Evolutionary conservation across 83 land plant genomes (phyloP).

Genomic region (Picea engelmannii): DNA sequence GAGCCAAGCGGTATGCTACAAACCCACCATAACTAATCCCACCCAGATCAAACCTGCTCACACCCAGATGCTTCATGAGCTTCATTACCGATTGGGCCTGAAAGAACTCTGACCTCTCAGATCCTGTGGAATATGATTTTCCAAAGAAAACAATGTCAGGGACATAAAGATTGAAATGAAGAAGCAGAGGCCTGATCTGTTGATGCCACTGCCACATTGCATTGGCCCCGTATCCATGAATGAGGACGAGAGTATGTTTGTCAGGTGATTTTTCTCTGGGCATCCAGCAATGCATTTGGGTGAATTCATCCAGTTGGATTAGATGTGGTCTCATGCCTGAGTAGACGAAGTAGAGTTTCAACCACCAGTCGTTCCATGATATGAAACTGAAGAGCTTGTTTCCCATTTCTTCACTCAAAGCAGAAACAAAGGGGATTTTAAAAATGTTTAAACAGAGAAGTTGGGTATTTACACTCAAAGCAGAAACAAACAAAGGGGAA

Average conservation of each 20-base stretch:
- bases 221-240: constrained; percentile 75
- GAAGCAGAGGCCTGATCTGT: constrained; percentile 28
- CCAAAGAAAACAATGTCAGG: constrained; percentile 78
- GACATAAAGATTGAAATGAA: constrained; percentile 52
- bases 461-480: too few relatives aligned
- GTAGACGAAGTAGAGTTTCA: constrained; percentile 24
- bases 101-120: constrained; percentile 32
- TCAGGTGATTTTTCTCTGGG: constrained; percentile 22
- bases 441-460: too few relatives aligned
- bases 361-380: constrained; percentile 32
- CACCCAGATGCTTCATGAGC: constrained; percentile 16
- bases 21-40: constrained; percentile 82
- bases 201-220: constrained; percentile 64
- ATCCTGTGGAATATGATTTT: constrained; percentile 30
- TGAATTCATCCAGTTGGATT: constrained; percentile 37
- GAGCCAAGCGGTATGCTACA: constrained; percentile 66
- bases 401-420: constrained; percentile 7
- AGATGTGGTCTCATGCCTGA: constrained; percentile 43
- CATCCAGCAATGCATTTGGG: constrained; percentile 56
- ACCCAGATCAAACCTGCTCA: constrained; percentile 22
- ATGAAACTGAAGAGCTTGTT: constrained; percentile 54
- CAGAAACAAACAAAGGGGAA: too few relatives aligned
- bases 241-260: constrained; percentile 36
- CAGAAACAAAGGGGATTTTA: neutral
- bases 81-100: constrained; percentile 9